A percentile compares a stretch with the other conserved stretches of the same genome.
Evolutionary conservation across 2,329 filamentous ascomycete species (phyloP).

Genomic region (Paecilomyces sp.): DNA sequence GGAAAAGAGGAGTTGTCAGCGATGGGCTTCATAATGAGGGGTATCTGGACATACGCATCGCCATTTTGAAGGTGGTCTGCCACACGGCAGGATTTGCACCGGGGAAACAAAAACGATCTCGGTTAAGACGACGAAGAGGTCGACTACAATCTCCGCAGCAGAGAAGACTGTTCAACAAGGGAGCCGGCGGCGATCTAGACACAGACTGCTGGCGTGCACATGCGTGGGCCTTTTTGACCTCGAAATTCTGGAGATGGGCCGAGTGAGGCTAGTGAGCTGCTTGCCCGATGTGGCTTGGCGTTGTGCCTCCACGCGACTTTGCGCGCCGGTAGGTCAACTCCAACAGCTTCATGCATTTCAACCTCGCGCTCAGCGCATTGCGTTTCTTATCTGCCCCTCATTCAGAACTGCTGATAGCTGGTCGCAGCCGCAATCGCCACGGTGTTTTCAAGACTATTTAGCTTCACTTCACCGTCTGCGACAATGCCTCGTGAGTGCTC

Average conservation of each 20-base stretch:
- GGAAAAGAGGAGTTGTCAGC: conserved; percentile 17
- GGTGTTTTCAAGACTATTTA: conserved; percentile 22
- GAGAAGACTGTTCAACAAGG: conserved; percentile 7
- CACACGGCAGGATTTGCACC: conserved; percentile 19
- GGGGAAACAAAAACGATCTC: conserved; percentile 5
- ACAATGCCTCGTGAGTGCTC: conserved; percentile 36
- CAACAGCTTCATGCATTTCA: not conserved
- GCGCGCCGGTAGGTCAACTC: not conserved
- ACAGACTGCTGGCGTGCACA: conserved; percentile 11
- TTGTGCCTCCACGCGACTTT: conserved; percentile 20
- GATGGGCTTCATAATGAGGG: conserved; percentile 26
- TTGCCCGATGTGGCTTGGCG: conserved; percentile 30
- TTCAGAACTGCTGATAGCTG: not conserved
- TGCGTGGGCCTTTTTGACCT: conserved; percentile 12
- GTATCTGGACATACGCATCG: conserved; percentile 38
- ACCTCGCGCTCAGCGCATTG: not conserved
- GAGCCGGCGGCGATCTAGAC: conserved; percentile 17
- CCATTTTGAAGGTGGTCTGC: conserved; percentile 36
- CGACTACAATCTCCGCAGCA: conserved; percentile 5
- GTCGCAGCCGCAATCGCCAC: conserved; percentile 12
- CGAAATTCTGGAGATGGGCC: conserved; percentile 27
- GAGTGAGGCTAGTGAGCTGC: conserved; percentile 32
- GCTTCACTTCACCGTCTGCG: conserved; percentile 12
- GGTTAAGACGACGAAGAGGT: conserved; percentile 4
- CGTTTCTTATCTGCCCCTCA: not conserved